Base-by-base conservation (phyloP, 139 green algal genomes). In the Spirogloea muscicola region DNA sequence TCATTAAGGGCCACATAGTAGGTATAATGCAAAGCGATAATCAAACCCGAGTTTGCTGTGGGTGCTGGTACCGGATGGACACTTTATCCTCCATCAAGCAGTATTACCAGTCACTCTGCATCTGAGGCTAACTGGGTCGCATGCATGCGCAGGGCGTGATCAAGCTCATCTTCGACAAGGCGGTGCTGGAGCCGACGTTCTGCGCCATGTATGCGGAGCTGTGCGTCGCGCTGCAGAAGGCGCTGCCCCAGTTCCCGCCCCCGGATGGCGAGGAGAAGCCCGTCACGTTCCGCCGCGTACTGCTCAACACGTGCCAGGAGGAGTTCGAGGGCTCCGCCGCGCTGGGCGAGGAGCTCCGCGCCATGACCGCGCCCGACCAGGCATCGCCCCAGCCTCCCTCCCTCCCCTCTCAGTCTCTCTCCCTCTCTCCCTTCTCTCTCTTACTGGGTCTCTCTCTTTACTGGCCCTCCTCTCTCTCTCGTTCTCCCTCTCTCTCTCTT, bases 251-350 rank as follows among this genome's bases (percentile, higher is more conserved):
- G 49, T 85, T 82, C 59, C 62, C 72, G n/a, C 18, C 36, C 31
- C 36, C 29, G 0, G 77, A 86, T 49, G 89, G 88, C 10, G 81
- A 87, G n/a, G 77, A 88, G 18, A 87, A 89, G 78, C 87, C 66
- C 0, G 29, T 95, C 18, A 89, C 90, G 39, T 96, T 97, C 84
- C 81, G 91, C 39, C 84, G 91, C 41, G 80, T 95, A 58, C 86
- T 98, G 80, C 85, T 98, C 1, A 96, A 96, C 86, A 98, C 96
- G 86, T 98, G 94, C 84, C 93, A 98, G 87, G 88, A 92, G 68
- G 93, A 96, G 87, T 97, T 97, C 79, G 89, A 66, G 49, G 69
- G 40, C 3, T 57, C 66, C 4, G 55, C 65, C 13, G 39, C 38
- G 36, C 44, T 62, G 6, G 21, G 46, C 13, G 46, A 77, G 40